Evolutionary conservation across 305 asterid species (phyloP).

Genomic region (Petunia hybrid): DNA sequence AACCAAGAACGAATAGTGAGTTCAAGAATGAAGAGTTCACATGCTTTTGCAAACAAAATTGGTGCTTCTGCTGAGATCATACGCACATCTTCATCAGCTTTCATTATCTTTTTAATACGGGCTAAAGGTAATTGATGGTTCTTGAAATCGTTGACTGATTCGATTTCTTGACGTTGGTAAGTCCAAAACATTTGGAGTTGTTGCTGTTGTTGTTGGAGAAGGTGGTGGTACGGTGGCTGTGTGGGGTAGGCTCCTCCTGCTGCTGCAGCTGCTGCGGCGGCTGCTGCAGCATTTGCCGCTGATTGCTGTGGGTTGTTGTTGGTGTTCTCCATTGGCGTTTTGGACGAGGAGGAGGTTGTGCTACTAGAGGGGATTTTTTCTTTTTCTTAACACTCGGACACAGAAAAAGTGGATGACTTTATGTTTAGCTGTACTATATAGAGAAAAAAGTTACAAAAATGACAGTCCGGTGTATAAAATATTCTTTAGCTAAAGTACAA

Average conservation of each 20-base stretch:
- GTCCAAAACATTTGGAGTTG: constrained; percentile 80
- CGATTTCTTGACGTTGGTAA: constrained; percentile 73
- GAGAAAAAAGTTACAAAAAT: background rate
- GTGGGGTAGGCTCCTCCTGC: constrained; percentile 51
- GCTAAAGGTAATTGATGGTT: constrained; percentile 88
- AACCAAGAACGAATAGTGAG: constrained; percentile 95
- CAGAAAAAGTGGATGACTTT: background rate
- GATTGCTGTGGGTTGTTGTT: constrained; percentile 74
- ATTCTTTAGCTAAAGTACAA: too few species aligned
- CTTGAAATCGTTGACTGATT: constrained; percentile 77
- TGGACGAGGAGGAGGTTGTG: background rate
- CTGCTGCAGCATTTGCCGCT: constrained; percentile 54
- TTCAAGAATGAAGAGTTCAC: constrained; percentile 93
- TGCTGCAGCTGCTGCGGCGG: constrained; percentile 58
- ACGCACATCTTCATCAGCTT: constrained; percentile 94
- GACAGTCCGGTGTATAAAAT: too few species aligned
- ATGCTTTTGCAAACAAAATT: constrained; percentile 89
- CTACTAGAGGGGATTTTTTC: background rate
- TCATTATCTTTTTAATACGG: constrained; percentile 91
- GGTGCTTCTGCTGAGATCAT: constrained; percentile 98
- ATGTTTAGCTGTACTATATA: background rate
- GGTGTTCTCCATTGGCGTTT: constrained; percentile 66
- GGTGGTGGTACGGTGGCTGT: constrained; percentile 74
- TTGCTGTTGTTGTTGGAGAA: constrained; percentile 64
- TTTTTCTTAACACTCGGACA: background rate